phyloP scores from a whole-genome alignment of 2,329 filamentous ascomycete genomes.

The Huntiella bhutanensis region DNA sequence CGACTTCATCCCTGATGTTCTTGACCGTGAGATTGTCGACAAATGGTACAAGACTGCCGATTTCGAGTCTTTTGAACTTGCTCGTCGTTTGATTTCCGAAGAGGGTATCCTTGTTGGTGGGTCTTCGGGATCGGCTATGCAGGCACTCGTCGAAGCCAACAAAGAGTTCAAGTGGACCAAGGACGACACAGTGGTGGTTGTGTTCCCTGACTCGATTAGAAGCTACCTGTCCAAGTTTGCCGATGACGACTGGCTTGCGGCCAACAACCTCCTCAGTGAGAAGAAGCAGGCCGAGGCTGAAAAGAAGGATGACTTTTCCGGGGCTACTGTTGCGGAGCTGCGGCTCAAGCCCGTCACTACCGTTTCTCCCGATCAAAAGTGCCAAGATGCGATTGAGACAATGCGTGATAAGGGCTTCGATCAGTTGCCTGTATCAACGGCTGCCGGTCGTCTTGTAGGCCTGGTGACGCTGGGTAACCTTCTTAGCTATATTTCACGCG shows the following conservation, averaged over 20 bases:
- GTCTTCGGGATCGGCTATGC: conserved; percentile 81
- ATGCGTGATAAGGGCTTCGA: conserved; percentile 99
- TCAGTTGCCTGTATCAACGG: conserved; percentile 76
- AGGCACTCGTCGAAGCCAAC: conserved; percentile 57
- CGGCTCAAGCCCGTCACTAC: conserved; percentile 89
- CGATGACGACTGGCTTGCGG: conserved; percentile 96
- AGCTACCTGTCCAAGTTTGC: conserved; percentile 98
- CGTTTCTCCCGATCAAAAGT: conserved; percentile 49
- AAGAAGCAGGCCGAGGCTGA: conserved; percentile 22
- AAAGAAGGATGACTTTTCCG: conserved; percentile 42
- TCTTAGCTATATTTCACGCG: conserved; percentile 71
- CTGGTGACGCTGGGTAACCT: conserved; percentile 90
- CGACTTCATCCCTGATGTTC: conserved; percentile 90
- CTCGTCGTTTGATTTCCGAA: conserved; percentile 78
- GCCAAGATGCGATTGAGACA: conserved; percentile 80
- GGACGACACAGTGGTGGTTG: conserved; percentile 74
- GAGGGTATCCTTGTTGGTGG: conserved; percentile 88
- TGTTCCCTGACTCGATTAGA: conserved; percentile 88
- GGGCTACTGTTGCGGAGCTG: conserved; percentile 63
- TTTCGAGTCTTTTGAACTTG: conserved; percentile 72
- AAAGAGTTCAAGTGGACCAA: conserved; percentile 61
- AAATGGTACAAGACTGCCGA: conserved; percentile 99
- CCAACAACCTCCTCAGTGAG: conserved; percentile 63
- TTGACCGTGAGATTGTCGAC: conserved; percentile 63
- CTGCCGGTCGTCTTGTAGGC: conserved; percentile 53